Evolutionary conservation across 139 green algal genomes (phyloP), one percentile per base, ranked within the genome.

Genomic region (Coelastrella sp.): DNA sequence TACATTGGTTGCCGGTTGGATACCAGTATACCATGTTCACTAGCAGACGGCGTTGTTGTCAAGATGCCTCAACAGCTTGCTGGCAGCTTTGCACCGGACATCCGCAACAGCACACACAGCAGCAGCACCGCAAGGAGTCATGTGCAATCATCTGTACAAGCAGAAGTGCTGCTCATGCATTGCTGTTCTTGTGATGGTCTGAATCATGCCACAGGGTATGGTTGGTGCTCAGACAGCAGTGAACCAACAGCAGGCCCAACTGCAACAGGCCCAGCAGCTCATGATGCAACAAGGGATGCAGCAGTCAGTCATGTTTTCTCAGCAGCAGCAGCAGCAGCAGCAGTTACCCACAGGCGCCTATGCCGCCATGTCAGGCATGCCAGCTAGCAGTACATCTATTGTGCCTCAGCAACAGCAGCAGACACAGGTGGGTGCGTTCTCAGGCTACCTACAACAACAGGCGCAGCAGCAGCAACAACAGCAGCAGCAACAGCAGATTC

Each of bases 201-300:
- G 35, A 14, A 70, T 70, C 63, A 70, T 70, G 12, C 12, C n/a
- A 19, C 72, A 78, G 72, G 72, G 72, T 78, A 25, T 78, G 15
- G 24, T 3, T 81, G 74, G 74, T 61, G 24, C 74, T 0, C 25
- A 20, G 0, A 58, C 7, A 11, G 22, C 10, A 20, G 74, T 58
- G 59, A 59, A 61, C 9, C 59, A 66, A n/a, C 79, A 66, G 49
- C 35, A 65, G 76, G 8, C 24, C 19, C 82, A 87, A 27, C 61
- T 58, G 58, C 79, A 70, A n/a, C 79, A 85, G 58, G 35, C 35
- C 35, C 82, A 76, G 61, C 6, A 57, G 63, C n/a, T 78, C 14
- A 78, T 87, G 82, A n/a, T 57, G 5, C 82, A 87, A 9, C 82
- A 76, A 20, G 25, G 82, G 15, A 87, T 76, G 25, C 82, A 78